Base-by-base conservation (phyloP, 192 early-diverging fungal genomes). In the Coemansia aciculifera region DNA sequence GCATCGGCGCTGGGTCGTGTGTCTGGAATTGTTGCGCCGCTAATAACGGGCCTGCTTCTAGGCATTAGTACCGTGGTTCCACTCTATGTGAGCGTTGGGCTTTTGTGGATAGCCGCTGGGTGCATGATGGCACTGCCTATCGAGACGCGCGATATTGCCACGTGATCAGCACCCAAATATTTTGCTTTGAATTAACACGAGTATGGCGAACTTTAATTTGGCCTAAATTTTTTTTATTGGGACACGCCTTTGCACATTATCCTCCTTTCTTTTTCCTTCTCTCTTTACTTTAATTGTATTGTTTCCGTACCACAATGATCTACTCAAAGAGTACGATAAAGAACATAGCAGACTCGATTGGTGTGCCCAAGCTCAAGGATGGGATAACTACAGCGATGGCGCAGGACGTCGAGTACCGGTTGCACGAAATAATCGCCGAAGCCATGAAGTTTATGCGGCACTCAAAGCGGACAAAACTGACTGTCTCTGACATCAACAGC, bases 401-500 rank as follows among this genome's bases (percentile, higher is more conserved):
- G 5, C 90, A 94, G 57, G 97, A 99, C 71, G 93, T 94, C 32
- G 97, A 99, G 77, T 99, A 97, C 79, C 86, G 97, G 37, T 69
- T 99, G 59, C 89, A 96, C 72, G 95, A 98, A 74, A 87, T 99
- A 52, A 88, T 98, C 38, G 38, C 94, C 87, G 96, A 99, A 73
- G 94, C 95, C 1, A 85, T 81, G 68, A 99, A 99, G 84, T 98
- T 98, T 74, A 99, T 99, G 98, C 89, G 91, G 37, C 98, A 97
- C 66, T 90, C 93, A 6, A 91, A 92, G 72, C 85, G 97, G 56
- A 87, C 90, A 32, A 91, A 89, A 70, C 74, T 99, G 36, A 85
- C 82, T 0, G 86, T 93, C 0, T 87, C 92, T 31, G 97, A 99
- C 62, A 89, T 99, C 59, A 95, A 96, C 78, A 78, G 88, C 63